Evolutionary conservation across 495 filamentous ascomycete species (phyloP).

Genomic region (Hypoxylon cercidicola): DNA sequence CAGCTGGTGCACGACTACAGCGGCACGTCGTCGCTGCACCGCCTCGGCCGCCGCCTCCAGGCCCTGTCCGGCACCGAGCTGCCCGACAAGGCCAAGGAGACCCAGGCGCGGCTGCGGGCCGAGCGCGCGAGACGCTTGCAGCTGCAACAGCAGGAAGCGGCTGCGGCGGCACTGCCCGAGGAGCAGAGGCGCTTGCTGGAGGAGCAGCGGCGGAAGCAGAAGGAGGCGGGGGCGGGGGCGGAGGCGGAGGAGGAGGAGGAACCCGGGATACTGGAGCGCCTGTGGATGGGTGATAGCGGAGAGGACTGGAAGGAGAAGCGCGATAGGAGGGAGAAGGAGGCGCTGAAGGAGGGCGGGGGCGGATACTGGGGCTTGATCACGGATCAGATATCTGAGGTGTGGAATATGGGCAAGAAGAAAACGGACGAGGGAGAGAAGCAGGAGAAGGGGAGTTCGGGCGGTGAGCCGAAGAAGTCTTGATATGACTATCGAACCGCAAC

Average conservation of each 20-base stretch:
- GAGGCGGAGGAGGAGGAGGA: slow-evolving; percentile 53
- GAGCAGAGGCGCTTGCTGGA: slow-evolving; percentile 41
- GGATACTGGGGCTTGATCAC: slow-evolving; percentile 84
- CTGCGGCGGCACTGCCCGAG: slow-evolving; percentile 41
- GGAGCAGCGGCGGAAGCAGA: slow-evolving; percentile 33
- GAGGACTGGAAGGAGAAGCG: slow-evolving; percentile 79
- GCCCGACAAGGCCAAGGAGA: slow-evolving; percentile 67
- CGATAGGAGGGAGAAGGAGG: slow-evolving; percentile 74
- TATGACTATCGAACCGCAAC: background rate
- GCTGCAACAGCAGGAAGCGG: slow-evolving; percentile 50
- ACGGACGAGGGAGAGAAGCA: slow-evolving; percentile 33
- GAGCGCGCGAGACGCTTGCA: slow-evolving; percentile 56
- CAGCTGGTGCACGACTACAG: slow-evolving; percentile 69
- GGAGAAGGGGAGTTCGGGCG: slow-evolving; percentile 43
- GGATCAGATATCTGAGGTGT: slow-evolving; percentile 87
- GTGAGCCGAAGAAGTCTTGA: slow-evolving; percentile 39
- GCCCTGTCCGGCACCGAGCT: slow-evolving; percentile 44
- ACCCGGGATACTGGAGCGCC: slow-evolving; percentile 56
- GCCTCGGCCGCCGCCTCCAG: slow-evolving; percentile 51
- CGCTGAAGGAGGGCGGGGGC: slow-evolving; percentile 74
- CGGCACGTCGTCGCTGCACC: slow-evolving; percentile 62
- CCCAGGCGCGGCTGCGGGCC: slow-evolving; percentile 57
- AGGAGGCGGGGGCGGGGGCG: too few relatives aligned
- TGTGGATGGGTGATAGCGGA: slow-evolving; percentile 74
- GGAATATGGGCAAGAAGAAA: slow-evolving; percentile 62